Conservation (phyloP, 371 early-diverging fungal species). For the Mucor piriformis region DNA sequence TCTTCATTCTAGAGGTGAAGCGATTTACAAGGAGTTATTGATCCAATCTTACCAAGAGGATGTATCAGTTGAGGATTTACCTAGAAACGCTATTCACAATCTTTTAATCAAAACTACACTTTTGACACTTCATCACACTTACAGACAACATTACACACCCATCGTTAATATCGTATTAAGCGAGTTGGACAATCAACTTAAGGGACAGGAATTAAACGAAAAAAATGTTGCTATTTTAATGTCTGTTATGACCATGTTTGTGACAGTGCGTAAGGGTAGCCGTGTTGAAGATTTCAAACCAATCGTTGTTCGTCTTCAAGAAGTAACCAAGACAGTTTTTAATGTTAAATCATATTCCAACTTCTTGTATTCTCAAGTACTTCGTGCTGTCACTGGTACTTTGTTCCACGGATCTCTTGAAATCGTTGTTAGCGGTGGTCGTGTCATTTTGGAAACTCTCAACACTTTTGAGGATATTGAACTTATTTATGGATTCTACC, state of each 20-base stretch:
- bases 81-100: constrained; percentile 25
- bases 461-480: constrained; percentile 55
- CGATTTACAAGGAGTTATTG: constrained; percentile 55
- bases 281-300: constrained; percentile 57
- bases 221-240: constrained; percentile 44
- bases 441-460: constrained; percentile 60
- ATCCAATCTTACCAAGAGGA: constrained; percentile 44
- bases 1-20: constrained; percentile 60
- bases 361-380: constrained; percentile 27
- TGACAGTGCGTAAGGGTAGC: constrained; percentile 61
- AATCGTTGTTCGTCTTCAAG: constrained; percentile 33
- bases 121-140: constrained; percentile 60
- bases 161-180: constrained; percentile 54
- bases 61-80: constrained; percentile 19
- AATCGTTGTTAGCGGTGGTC: constrained; percentile 62
- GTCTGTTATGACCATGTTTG: constrained; percentile 51
- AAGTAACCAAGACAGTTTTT: constrained; percentile 34
- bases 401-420: constrained; percentile 64
- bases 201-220: constrained; percentile 32
- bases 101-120: constrained; percentile 53
- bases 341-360: constrained; percentile 15
- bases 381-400: constrained; percentile 34
- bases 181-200: constrained; percentile 40
- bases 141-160: constrained; percentile 54
- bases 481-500: constrained; percentile 66